Conservation (phyloP, 2,329 filamentous ascomycete genomes). For the Colletotrichum sp. region DNA sequence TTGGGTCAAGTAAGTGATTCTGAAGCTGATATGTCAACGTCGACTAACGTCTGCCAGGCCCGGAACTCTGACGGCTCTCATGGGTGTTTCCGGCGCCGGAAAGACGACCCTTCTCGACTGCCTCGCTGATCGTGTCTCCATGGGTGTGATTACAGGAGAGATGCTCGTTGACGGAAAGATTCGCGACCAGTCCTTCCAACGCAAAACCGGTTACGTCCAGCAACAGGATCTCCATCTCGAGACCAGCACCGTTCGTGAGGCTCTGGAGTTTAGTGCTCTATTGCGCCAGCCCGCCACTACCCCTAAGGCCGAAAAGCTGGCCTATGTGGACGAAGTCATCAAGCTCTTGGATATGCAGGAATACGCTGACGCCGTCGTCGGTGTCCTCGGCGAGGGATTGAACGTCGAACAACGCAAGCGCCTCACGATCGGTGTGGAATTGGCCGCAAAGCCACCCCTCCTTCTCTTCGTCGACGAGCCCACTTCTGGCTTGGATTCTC, state of each 20-base stretch:
- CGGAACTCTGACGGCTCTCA: slow-evolving; percentile 67
- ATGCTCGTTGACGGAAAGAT: slow-evolving; percentile 71
- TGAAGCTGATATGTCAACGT: too few relatives aligned
- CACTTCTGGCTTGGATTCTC: slow-evolving; percentile 76
- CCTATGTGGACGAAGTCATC: slow-evolving; percentile 34
- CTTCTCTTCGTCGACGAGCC: slow-evolving; percentile 80
- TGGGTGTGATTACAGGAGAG: slow-evolving; percentile 70
- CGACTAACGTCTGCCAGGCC: not conserved
- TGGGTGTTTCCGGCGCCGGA: slow-evolving; percentile 39
- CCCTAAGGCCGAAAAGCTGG: slow-evolving; percentile 33
- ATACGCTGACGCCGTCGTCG: slow-evolving; percentile 73
- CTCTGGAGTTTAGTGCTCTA: slow-evolving; percentile 69
- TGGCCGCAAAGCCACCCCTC: slow-evolving; percentile 74
- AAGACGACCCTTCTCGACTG: slow-evolving; percentile 64
- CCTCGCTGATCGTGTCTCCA: slow-evolving; percentile 69
- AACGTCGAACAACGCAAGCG: slow-evolving; percentile 55
- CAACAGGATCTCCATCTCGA: slow-evolving; percentile 57
- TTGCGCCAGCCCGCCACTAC: slow-evolving; percentile 69
- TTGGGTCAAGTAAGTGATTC: slow-evolving; percentile 67
- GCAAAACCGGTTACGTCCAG: slow-evolving; percentile 72
- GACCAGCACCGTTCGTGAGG: slow-evolving; percentile 59
- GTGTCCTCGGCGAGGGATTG: slow-evolving; percentile 64
- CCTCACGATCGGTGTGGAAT: slow-evolving; percentile 77
- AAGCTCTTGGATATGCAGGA: slow-evolving; percentile 52
- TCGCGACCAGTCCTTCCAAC: slow-evolving; percentile 68